These are phyloP conservation scores for Naegleria lovaniensis DNA, from an alignment of 208 protist genomes.

Conservation along the genomic window DNA sequence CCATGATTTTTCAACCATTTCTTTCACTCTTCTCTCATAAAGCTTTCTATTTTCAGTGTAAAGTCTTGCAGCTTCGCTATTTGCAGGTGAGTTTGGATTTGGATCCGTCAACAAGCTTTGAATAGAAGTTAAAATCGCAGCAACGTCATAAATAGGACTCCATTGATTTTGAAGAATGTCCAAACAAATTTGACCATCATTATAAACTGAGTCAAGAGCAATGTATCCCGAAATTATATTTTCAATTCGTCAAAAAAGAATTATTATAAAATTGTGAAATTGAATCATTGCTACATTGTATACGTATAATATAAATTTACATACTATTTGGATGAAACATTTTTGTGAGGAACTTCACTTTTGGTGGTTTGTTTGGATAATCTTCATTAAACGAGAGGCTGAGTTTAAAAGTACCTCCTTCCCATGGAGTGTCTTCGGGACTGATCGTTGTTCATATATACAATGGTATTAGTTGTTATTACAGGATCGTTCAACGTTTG, in stretches of 20 bases:
- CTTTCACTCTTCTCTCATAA: slow-evolving; percentile 83
- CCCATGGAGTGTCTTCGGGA: slow-evolving; percentile 78
- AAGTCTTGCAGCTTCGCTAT: slow-evolving; percentile 92
- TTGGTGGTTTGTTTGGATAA: slow-evolving; percentile 92
- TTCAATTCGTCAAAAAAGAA: not conserved
- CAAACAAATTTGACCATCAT: slow-evolving; percentile 95
- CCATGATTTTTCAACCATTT: slow-evolving; percentile 76
- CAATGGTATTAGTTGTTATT: too few relatives aligned
- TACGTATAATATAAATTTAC: slow-evolving; percentile 8
- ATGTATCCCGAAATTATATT: slow-evolving; percentile 26
- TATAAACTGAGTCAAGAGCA: slow-evolving; percentile 65
- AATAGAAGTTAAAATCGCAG: slow-evolving; percentile 97
- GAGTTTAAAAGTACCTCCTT: slow-evolving; percentile 83
- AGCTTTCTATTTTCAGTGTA: slow-evolving; percentile 85
- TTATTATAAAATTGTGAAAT: not conserved
- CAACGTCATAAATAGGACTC: slow-evolving; percentile 96
- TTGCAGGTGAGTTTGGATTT: slow-evolving; percentile 98
- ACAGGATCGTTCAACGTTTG: too few relatives aligned
- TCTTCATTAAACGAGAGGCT: slow-evolving; percentile 79
- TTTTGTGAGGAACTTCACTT: slow-evolving; percentile 92
- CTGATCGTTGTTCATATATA: slow-evolving; percentile 9
- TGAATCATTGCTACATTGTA: not conserved
- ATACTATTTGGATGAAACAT: slow-evolving; percentile 98
- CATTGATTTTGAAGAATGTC: slow-evolving; percentile 98
- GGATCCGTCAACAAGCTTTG: slow-evolving; percentile 98